Evolutionary conservation across 179 eudicot species (phyloP), one percentile per base, ranked within the genome.

Genomic region (Gypsophila paniculata): DNA sequence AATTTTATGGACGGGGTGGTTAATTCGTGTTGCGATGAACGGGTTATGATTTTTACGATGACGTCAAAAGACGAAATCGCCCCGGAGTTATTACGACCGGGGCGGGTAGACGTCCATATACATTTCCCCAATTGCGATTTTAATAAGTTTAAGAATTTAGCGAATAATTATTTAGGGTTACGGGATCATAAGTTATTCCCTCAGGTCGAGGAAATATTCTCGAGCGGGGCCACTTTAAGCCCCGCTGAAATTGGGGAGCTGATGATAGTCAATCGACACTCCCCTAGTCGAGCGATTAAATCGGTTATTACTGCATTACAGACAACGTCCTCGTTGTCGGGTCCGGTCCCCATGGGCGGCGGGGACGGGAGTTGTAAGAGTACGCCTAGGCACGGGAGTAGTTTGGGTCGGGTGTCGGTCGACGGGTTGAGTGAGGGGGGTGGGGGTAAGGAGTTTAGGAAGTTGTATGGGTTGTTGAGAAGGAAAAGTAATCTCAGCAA

Each of bases 1-100:
- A 88, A 89, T 22, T 93, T 93, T 84, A 93, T 93, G 98, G 98
- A 93, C 68, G 98, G 98, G 0, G 89, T 93, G 0, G 75, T 86
- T 10, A 81, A 68, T 51, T 86, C 97, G 26, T 83, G 97, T 75
- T 93, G 97, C 62, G 94, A 91, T 2, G 97, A 91, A 22, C 72
- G 96, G 13, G 80, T 93, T 5, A 93, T 93, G 97, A 89, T 91
- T 6, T 93, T 93, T 69, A 93, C 98, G 0, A 83, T 89, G 91
- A 93, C 86, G 74, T 76, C 82, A 1, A 89, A 89, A 36, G 97
- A 89, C 57, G 74, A 72, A 11, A 77, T 93, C 44, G 93, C 85
- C 80, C 89, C 98, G 44, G 51, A 80, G 23, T 67, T 91, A 10
- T 77, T 93, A 4, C 84, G 98, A 34, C 97, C 98, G 0, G 98